Percentiles rank a stretch among this genome's conserved stretches.
phyloP scores from a whole-genome alignment of 2,329 filamentous ascomycete species.

The Fusarium pseudoanthophilum region DNA sequence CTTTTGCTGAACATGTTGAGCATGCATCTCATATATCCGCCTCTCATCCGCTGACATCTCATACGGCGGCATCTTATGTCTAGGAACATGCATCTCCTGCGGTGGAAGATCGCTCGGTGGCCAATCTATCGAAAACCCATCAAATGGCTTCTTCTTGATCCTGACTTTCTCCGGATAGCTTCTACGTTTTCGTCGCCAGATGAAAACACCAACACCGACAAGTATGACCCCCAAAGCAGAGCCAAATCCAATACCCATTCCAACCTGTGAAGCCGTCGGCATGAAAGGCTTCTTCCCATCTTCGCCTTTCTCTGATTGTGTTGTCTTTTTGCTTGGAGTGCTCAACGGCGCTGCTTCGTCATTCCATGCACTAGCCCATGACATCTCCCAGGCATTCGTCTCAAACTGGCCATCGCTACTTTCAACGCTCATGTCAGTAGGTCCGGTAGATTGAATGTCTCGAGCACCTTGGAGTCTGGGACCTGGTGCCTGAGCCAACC shows the following conservation, averaged over 20 bases:
- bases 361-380: constrained; percentile 18
- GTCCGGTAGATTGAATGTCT: neutral
- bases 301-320: neutral
- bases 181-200: neutral
- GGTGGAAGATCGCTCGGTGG: neutral
- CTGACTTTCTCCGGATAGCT: neutral
- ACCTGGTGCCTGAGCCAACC: constrained; percentile 32
- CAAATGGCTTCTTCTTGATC: neutral
- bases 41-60: neutral
- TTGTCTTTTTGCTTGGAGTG: neutral
- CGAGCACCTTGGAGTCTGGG: neutral
- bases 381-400: constrained; percentile 23
- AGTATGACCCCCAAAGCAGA: neutral
- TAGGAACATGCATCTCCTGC: neutral
- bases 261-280: neutral
- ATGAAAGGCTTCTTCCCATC: neutral
- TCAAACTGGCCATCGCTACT: neutral
- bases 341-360: neutral
- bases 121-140: neutral
- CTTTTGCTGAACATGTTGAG: neutral
- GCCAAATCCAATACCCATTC: neutral
- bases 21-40: neutral
- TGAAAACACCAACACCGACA: neutral
- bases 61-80: neutral
- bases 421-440: neutral